Evolutionary conservation across 192 early-diverging fungal genomes (phyloP), one percentile per base, ranked within the genome.

Genomic region (Polychytrium aggregatum): DNA sequence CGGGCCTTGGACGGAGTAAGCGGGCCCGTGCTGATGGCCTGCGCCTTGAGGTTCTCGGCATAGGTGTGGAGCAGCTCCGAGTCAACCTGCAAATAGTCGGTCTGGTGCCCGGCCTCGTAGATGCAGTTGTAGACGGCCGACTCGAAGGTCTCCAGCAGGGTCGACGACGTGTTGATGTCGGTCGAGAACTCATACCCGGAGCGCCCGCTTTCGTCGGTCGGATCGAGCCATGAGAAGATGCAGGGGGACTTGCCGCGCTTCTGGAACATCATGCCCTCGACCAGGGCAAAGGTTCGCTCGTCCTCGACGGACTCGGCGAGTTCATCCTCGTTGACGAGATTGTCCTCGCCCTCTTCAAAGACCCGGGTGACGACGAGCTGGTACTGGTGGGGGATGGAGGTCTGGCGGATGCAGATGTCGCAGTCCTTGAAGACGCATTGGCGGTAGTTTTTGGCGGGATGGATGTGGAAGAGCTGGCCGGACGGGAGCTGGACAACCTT

Each of bases 301-400:
- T 84, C 79, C 27, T 86, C 79, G 24, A 68, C 50, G 53, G 48
- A 38, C 60, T 68, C 81, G 30, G 60, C 67, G 50, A 33, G 18
- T 17, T 80, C 65, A 0, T 64, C 72, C 7, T 78, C 78, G 37
- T 72, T 57, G 31, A 67, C 65, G 3, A 79, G 62, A 7, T 78
- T 70, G 21, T 71, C 79, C 48, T 85, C 85, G 30, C 82, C 88
- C 44, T 90, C 85, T 9, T 85, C 83, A 50, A 81, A 79, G 8
- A 82, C 60, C 25, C 87, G 78, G 41, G 67, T 74, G n/a, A 82
- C 70, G 0, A 88, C 71, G n/a, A 95, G 62, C 51, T 83, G 76
- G 61, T 80, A 91, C 46, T 86, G 82, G 60, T 66, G 74, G 20
- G 68, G 55, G 24, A 56, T 50, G 30, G 70, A 44, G 3, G 92